Evolutionary conservation across 2,329 filamentous ascomycete genomes (phyloP), one percentile per base, ranked within the genome.

Genomic region (Fusarium virguliforme): DNA sequence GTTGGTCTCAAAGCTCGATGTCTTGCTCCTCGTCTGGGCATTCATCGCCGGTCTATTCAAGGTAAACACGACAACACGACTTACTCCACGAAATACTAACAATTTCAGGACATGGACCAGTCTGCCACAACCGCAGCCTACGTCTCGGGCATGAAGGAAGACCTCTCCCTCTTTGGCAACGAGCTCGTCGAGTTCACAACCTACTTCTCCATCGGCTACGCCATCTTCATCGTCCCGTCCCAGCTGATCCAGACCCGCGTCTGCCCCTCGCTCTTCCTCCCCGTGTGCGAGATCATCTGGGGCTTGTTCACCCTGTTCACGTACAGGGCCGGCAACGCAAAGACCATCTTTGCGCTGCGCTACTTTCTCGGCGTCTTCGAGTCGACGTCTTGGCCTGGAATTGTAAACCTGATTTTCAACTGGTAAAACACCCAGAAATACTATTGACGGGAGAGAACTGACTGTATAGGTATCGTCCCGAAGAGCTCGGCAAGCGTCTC

Each of bases 1-100:
- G 4, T 32, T 79, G 30, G 67, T 79, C 0, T 63, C 79, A 8
- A 79, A 79, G 54, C 67, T 79, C 3, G 78, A 79, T 43, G 30
- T 72, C 12, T 43, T 79, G 0, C 65, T 79, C 1, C 65, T 76
- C 53, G 64, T 76, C 0, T 79, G 78, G 74, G 77, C 76, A 0
- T 38, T 67, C 8, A 60, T 75, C 8, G 73, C 73, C 0, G 73
- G 73, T 2, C 12, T 55, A 10, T 57, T 65, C 37, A 68, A 70
- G 55, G 68, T 59, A 59, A 22, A 6, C 26, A 4, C 37, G 12
- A 1, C 12, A 3, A 53, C 18, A 6, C 32, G 18, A 18, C 18
- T 18, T 18, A 2, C 18, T 18, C 18, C n/a, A 18, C 1, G 3
- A 24, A 10, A 18, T 18, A 18, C 50, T n/a, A 3, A 54, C 22